These are phyloP conservation scores for Tephrocybe rancida DNA, from an alignment of 768 basidiomycete species.

Conservation along the genomic window DNA sequence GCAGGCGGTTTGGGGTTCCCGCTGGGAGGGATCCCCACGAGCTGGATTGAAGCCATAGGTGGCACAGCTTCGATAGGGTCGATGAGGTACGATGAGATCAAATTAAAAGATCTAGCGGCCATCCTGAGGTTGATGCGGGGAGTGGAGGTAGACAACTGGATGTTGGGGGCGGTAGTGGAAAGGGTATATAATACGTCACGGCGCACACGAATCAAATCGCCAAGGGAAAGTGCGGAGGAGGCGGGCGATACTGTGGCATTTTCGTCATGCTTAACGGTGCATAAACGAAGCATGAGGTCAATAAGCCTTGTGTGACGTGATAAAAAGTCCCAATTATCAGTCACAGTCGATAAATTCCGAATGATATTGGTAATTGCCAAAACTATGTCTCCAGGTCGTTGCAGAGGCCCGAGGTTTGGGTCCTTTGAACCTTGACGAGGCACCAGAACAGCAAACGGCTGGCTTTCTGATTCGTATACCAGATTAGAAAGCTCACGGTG, in stretches of 20 bases:
- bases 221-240: conserved; percentile 65
- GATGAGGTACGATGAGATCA: conserved; percentile 75
- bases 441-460: conserved; percentile 62
- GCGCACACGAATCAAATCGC: conserved; percentile 72
- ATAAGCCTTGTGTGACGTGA: conserved; percentile 65
- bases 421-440: conserved; percentile 53
- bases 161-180: conserved; percentile 54
- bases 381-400: conserved; percentile 69
- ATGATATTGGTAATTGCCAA: conserved; percentile 77
- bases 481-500: conserved; percentile 64
- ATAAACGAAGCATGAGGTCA: conserved; percentile 70
- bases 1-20: conserved; percentile 54
- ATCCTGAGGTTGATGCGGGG: conserved; percentile 47
- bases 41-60: conserved; percentile 61
- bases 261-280: conserved; percentile 43
- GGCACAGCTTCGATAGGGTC: conserved; percentile 69
- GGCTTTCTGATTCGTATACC: conserved; percentile 57
- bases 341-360: conserved; percentile 79
- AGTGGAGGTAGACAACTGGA: conserved; percentile 49
- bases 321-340: conserved; percentile 71
- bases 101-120: conserved; percentile 60
- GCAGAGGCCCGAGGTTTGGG: conserved; percentile 53
- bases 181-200: conserved; percentile 78
- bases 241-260: conserved; percentile 39
- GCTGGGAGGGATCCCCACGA: conserved; percentile 44